Base-by-base conservation (phyloP, 2,329 filamentous ascomycete species). In the Xylaria sp. region DNA sequence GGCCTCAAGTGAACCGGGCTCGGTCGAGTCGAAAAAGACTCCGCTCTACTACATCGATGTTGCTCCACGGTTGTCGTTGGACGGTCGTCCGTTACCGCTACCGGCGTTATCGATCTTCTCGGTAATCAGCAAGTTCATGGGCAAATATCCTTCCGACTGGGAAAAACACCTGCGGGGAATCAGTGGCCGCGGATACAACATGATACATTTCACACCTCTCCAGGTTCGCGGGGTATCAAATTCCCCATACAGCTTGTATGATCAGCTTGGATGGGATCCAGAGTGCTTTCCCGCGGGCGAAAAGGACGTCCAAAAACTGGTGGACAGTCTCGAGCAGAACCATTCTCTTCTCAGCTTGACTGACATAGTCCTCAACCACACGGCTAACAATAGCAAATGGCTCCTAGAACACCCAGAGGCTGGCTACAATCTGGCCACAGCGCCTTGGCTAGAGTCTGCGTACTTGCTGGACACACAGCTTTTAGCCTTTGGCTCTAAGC, bases 361-460 rank as follows among this genome's bases (percentile, higher is more conserved):
- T 1, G 94, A 99, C 71, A 93, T 99, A 57, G 95, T 99, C 41
- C 92, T 94, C 79, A 99, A 99, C 69, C 94, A 99, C 75, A 99
- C 94, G 3, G 93, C 94, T 6, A 85, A 97, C 76, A 97, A 97
- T 74, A 95, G 90, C 73, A 84, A 88, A 65, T 99, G 94, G 94
- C 82, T 99, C 9, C 82, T 95, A 69, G 89, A 95, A 56, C 93
- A 99, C 68, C 94, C 95, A 0, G 94, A 99, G 65, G 89, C 92
- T 41, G 94, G 94, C 16, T 99, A 99, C 80, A 99, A 95, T 70
- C 78, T 96, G 60, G 86, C 87, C 39, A 97, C 93, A 0, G 92
- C 94, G 0, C 94, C 94, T 0, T 88, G 86, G 84, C 72, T 89
- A 13, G 80, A 88, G 66, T 79, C 85, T 8, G 86, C 86, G 2